Conservation (phyloP, 1,284 basidiomycete species). For the Meripilus lineatus region DNA sequence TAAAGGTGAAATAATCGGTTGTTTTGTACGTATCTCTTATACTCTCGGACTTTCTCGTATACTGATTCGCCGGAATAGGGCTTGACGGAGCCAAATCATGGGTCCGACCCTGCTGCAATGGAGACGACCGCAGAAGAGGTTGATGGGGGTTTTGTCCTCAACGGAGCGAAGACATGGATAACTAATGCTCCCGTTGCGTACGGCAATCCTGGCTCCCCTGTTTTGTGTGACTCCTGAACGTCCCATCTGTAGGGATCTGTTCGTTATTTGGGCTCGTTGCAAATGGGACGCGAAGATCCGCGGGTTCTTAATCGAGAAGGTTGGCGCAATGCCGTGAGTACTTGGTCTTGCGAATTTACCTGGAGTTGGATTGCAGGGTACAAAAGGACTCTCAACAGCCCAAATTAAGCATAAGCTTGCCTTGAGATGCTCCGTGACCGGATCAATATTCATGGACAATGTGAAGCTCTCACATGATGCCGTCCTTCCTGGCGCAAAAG, state of each 20-base stretch:
- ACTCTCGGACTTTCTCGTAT: not conserved
- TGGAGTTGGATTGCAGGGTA: slow-evolving; percentile 51
- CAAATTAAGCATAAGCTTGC: slow-evolving; percentile 93
- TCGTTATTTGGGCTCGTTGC: slow-evolving; percentile 93
- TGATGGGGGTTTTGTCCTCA: slow-evolving; percentile 82
- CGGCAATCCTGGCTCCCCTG: slow-evolving; percentile 29
- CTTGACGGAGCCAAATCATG: slow-evolving; percentile 95
- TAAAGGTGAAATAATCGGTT: slow-evolving; percentile 85
- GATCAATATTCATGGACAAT: slow-evolving; percentile 90
- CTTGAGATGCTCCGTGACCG: slow-evolving; percentile 86
- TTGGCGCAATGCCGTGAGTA: slow-evolving; percentile 18
- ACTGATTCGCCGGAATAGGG: slow-evolving; percentile 48
- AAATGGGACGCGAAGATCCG: slow-evolving; percentile 92
- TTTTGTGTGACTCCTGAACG: slow-evolving; percentile 1
- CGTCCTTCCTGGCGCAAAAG: slow-evolving; percentile 71
- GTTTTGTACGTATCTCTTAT: slow-evolving; percentile 64
- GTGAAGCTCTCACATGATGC: slow-evolving; percentile 70
- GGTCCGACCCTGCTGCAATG: slow-evolving; percentile 92
- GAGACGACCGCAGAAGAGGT: slow-evolving; percentile 85
- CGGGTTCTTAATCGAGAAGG: slow-evolving; percentile 92
- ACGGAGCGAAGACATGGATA: slow-evolving; percentile 97
- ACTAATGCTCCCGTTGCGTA: slow-evolving; percentile 86
- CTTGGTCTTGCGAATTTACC: slow-evolving; percentile 6
- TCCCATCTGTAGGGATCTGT: slow-evolving; percentile 62
- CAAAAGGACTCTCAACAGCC: slow-evolving; percentile 81